Evolutionary conservation across 441 rosid genomes (phyloP).

Genomic region (Adansonia gregorii): DNA sequence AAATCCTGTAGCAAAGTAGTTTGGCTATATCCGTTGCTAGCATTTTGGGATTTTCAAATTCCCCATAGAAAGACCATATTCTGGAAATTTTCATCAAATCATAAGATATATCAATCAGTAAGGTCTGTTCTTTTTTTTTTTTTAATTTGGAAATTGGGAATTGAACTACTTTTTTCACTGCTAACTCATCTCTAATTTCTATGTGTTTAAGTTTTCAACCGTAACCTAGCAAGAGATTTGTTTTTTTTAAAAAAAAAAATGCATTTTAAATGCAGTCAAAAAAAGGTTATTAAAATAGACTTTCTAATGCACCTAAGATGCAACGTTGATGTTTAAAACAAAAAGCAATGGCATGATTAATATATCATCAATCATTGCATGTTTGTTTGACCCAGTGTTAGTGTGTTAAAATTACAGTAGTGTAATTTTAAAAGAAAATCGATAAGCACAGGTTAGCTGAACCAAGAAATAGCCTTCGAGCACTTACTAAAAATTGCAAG

Average conservation of each 20-base stretch:
- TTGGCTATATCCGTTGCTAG: background rate
- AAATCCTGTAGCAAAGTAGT: background rate
- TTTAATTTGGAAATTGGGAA: background rate
- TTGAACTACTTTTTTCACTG: background rate
- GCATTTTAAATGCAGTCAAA: background rate
- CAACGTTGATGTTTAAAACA: background rate
- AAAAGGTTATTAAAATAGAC: background rate
- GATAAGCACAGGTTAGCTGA: too few relatives aligned
- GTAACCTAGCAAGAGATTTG: background rate
- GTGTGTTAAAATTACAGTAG: too few relatives aligned
- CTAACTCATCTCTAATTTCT: background rate
- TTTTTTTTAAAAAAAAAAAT: too few relatives aligned
- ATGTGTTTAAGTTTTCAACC: background rate
- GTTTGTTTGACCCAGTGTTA: background rate
- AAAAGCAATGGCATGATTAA: background rate
- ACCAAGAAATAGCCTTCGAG: too few relatives aligned
- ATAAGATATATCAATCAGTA: background rate
- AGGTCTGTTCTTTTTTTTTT: background rate
- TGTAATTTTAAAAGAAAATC: too few relatives aligned
- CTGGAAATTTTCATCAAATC: background rate
- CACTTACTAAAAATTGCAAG: too few relatives aligned
- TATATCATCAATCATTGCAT: background rate
- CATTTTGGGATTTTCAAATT: background rate
- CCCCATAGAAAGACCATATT: background rate
- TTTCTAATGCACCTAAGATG: too few relatives aligned